These are phyloP conservation scores for Luzula sylvatica DNA, from an alignment of 176 grass and related monocot species.

Conservation along the genomic window DNA sequence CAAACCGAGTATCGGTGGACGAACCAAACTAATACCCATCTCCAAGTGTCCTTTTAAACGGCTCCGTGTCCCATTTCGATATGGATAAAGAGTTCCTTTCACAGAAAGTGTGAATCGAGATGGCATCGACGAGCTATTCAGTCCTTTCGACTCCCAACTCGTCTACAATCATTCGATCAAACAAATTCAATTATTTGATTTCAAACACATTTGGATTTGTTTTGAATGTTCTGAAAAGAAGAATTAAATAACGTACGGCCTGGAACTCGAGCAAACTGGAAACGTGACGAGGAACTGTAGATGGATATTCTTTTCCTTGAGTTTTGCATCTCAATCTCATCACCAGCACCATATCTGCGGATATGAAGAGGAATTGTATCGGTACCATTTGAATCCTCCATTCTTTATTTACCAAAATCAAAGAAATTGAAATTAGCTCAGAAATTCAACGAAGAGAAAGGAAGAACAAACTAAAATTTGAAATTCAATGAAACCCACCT, in stretches of 20 bases:
- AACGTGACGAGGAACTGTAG: constrained; percentile 35
- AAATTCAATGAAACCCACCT: too few species aligned
- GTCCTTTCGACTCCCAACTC: constrained; percentile 59
- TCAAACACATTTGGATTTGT: too few species aligned
- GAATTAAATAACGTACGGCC: constrained; percentile 32
- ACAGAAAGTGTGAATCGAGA: constrained; percentile 54
- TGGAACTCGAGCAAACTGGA: constrained; percentile 63
- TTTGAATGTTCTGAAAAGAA: background rate
- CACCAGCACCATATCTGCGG: constrained; percentile 51
- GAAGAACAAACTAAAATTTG: too few species aligned
- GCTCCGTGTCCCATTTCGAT: constrained; percentile 36
- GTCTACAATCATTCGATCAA: constrained; percentile 27
- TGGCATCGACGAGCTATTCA: constrained; percentile 41
- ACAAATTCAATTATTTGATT: constrained; percentile 1
- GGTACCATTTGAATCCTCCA: constrained; percentile 72
- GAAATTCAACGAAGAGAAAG: too few species aligned
- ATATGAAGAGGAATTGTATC: constrained; percentile 71
- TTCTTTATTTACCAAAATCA: too few species aligned
- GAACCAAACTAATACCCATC: constrained; percentile 59
- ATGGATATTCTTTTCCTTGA: constrained; percentile 59
- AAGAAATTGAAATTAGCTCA: too few species aligned
- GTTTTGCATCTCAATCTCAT: constrained; percentile 55
- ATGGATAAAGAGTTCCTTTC: constrained; percentile 60
- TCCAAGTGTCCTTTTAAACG: constrained; percentile 54
- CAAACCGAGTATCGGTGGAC: constrained; percentile 60